These are phyloP conservation scores for Arthromyces matolae DNA, from an alignment of 768 basidiomycete genomes.

Conservation along the genomic window DNA sequence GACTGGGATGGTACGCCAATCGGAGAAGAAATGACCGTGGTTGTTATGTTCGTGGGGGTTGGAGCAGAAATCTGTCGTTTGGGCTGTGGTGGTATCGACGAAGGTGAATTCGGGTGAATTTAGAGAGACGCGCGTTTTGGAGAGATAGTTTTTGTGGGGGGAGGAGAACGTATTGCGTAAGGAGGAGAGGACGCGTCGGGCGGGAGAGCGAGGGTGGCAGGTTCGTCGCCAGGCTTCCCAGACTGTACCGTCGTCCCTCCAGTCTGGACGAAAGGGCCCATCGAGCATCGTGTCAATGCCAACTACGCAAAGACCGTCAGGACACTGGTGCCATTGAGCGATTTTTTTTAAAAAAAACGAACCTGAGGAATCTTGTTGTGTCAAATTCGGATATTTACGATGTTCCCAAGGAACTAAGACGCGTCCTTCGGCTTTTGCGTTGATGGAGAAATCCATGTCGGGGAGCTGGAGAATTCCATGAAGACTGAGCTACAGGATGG, in stretches of 20 bases:
- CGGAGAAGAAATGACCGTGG: conserved; percentile 97
- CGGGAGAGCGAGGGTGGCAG: conserved; percentile 73
- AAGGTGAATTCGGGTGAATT: conserved; percentile 60
- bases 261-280: conserved; percentile 73
- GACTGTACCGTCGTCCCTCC: conserved; percentile 77
- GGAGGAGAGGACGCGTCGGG: conserved; percentile 81
- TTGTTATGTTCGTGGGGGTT: conserved; percentile 79
- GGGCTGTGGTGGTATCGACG: conserved; percentile 48
- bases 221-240: conserved; percentile 97
- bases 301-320: conserved; percentile 27
- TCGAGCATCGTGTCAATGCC: conserved; percentile 58
- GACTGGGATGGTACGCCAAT: conserved; percentile 85
- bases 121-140: conserved; percentile 17
- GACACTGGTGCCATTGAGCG: not conserved
- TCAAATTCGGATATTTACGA: conserved; percentile 66
- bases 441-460: conserved; percentile 93
- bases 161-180: conserved; percentile 48
- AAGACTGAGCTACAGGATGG: too few relatives aligned
- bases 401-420: conserved; percentile 93
- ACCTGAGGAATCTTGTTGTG: conserved; percentile 45
- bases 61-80: conserved; percentile 71
- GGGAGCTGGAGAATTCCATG: conserved; percentile 55
- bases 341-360: conserved; percentile 6
- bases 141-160: conserved; percentile 25
- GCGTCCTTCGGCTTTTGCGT: conserved; percentile 90